Evolutionary conservation across 2,329 filamentous ascomycete species (phyloP).

Genomic region (Sarocladium kiliense): DNA sequence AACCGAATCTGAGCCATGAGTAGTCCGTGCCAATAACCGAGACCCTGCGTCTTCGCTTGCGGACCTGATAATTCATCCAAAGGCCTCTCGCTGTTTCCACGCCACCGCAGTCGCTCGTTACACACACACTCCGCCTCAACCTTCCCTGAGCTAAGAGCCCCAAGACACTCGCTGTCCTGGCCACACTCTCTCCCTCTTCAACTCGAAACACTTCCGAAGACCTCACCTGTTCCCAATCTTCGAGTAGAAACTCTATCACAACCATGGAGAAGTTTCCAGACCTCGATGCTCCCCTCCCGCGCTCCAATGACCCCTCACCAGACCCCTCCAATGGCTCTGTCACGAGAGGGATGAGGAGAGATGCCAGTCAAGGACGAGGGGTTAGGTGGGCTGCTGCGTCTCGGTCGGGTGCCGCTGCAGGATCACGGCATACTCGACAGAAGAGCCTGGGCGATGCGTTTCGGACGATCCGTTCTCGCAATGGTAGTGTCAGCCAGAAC

Average conservation of each 20-base stretch:
- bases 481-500: conserved; percentile 84
- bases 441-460: conserved; percentile 91
- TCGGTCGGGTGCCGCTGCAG: not conserved
- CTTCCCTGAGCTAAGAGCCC: not conserved
- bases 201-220: not conserved
- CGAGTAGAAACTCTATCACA: not conserved
- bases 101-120: conserved; percentile 7
- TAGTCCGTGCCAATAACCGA: conserved; percentile 6
- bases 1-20: not conserved
- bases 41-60: conserved; percentile 1
- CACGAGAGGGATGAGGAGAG: not conserved
- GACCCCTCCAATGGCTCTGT: conserved; percentile 16
- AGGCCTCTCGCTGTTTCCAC: not conserved
- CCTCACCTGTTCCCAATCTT: not conserved
- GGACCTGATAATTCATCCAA: not conserved
- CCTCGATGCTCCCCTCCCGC: conserved; percentile 34
- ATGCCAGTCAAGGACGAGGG: not conserved
- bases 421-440: conserved; percentile 58
- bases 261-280: conserved; percentile 56
- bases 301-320: conserved; percentile 18
- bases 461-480: conserved; percentile 71
- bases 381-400: conserved; percentile 1
- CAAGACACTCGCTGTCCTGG: not conserved
- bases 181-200: not conserved
- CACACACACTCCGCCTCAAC: not conserved